Evolutionary conservation across 352 stramenopile genomes (phyloP), one percentile per base, ranked within the genome.

Genomic region (Elongisporangium undulatum): DNA sequence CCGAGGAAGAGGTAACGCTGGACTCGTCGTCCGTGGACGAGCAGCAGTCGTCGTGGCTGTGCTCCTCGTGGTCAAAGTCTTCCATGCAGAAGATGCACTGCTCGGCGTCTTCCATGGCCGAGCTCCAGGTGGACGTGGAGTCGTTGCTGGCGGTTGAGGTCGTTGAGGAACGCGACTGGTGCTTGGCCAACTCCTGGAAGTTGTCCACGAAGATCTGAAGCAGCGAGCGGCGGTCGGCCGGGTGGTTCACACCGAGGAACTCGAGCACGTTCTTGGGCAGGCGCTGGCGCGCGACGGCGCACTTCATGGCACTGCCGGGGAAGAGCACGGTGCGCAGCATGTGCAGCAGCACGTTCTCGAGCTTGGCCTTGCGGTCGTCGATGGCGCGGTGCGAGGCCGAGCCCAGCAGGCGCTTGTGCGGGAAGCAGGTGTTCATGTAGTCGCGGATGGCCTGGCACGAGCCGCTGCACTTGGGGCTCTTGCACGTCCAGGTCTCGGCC

Each of bases 181-280:
- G 79, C 51, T 77, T 77, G 21, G 77, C 65, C 15, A 62, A 49
- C 1, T 51, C 26, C 19, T 82, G 62, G 64, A 73, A 77, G 61
- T 85, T 85, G 66, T 89, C 81, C 26, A 90, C 68, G 59, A 83
- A 89, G 41, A 89, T 75, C 63, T 90, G 78, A 15, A 90, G 67
- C 53, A 90, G 67, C 52, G 81, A 89, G 15, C 81, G 78, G 39
- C 68, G 74, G 51, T 89, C 76, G 22, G 61, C 62, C 16, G 68
- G 67, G 39, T 82, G 63, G 45, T 74, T 48, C n/a, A 90, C 81
- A 19, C 74, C 71, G 1, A 90, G 68, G 45, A 88, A 89, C 57
- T 79, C 51, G 54, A 87, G 89, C 26, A 90, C 55, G 49, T 83
- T 69, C 16, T n/a, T 54, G 4, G 81, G 75, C 9, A 90, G 69